Evolutionary conservation across 1,139 yeast genomes (phyloP), one percentile per base, ranked within the genome.

Genomic region (Yamadazyma diddensiae): DNA sequence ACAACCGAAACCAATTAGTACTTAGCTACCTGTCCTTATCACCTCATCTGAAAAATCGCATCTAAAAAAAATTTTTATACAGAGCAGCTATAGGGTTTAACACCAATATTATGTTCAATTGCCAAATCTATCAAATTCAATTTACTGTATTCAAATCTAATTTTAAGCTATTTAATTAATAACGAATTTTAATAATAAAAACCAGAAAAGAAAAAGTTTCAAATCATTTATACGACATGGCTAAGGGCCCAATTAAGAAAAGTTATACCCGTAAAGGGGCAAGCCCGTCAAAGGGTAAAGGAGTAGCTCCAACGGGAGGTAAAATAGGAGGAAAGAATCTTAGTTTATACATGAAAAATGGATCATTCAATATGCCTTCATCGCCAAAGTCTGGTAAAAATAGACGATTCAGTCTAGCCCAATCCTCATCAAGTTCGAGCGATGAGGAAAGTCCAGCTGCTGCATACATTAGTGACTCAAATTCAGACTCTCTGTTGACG

Each of bases 381-480:
- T 26, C 22, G 11, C 21, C 21, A 11, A 24, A 8, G 11, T 13
- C 25, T 22, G 10, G 9, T 6, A 22, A 30, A 6, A 26, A 34
- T 13, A 39, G 77, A 31, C 49, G 73, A 33, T 70, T 73, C 42
- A 71, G 77, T 46, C 57, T 74, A 15, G 67, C 61, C 2, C 62
- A 58, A 26, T 59, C 68, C 4, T 50, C 63, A 10, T 52, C 62
- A 3, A 15, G 13, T 6, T 22, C 25, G 5, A 51, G 59, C 5
- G 62, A 50, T 29, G 42, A 19, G 21, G 25, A 28, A 27, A 14
- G 30, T 15, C 24, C n/a, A 5, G 18, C n/a, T 14, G 25, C 18
- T 12, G 30, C 12, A 6, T 28, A 37, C 26, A 21, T 15, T 5
- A 41, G 49, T n/a, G 50, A 38, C 8, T 47, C 55, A 6, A 55